Evolutionary conservation across 768 basidiomycete genomes (phyloP), one percentile per base, ranked within the genome.

Genomic region (Lentinula lateritia): DNA sequence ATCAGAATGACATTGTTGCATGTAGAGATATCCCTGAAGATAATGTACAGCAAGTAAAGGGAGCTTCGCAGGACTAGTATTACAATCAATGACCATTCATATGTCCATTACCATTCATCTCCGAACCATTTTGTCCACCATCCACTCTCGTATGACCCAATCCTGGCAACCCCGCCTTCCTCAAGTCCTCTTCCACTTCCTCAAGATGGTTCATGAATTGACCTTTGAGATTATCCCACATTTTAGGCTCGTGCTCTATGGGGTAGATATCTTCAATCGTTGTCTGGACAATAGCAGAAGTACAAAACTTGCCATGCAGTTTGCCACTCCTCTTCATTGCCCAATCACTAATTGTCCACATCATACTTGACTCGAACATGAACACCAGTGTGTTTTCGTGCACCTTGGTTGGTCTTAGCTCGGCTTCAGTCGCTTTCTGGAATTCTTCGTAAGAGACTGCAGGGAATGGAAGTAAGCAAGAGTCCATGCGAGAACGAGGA

Each of bases 281-380:
- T 38, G 5, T 15, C 18, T 4, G 9, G 23, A 6, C 13, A 60
- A 50, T 9, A n/a, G 32, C 10, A 35, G 50, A 13, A 20, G 62
- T 3, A 0, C 5, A 8, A 20, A 16, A 69, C 78, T 50, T 62
- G 84, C 85, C 79, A 63, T 87, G 84, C 10, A 86, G 73, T 61
- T 83, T 85, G 15, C 83, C 84, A 18, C 80, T 79, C 36, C 81
- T 72, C 52, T 84, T 79, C 75, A 85, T 82, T 1, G 86, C 86
- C 63, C 75, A 88, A 63, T 88, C 87, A 6, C 86, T 86, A 43
- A 87, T 75, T 0, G 83, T 85, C 66, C 86, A 78, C 74, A 82
- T 80, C 77, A 86, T 80, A 64, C 81, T 81, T 3, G 83, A 79
- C 68, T 86, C 85, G 62, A 87, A 83, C 85, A 87, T 86, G 70